Conservation (phyloP, 441 rosid species). For the Aquilaria agallochum region DNA sequence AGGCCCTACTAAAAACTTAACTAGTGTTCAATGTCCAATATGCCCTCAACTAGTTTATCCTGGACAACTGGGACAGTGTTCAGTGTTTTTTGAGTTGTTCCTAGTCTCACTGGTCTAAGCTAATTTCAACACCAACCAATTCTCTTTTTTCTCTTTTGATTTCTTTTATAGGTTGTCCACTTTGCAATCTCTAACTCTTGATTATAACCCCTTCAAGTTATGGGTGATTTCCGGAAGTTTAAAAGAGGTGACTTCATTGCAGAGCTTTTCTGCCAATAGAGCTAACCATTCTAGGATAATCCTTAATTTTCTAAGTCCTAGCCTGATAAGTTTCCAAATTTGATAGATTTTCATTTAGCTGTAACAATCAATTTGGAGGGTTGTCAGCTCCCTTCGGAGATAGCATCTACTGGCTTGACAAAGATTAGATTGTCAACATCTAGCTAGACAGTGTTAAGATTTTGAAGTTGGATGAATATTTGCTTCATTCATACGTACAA, state of each 20-base stretch:
- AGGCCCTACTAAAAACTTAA: slow-evolving; percentile 40
- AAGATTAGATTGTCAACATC: too few species aligned
- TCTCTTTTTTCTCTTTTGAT: slow-evolving; percentile 46
- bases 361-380: slow-evolving; percentile 49
- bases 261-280: slow-evolving; percentile 46
- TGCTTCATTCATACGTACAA: too few species aligned
- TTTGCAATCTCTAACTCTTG: slow-evolving; percentile 31
- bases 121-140: slow-evolving; percentile 48
- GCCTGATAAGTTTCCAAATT: slow-evolving; percentile 29
- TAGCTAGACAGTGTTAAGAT: too few species aligned
- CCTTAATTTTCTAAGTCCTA: slow-evolving; percentile 40
- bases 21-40: slow-evolving; percentile 41
- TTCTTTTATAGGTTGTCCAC: slow-evolving; percentile 57
- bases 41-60: slow-evolving; percentile 52
- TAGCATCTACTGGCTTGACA: slow-evolving; percentile 6
- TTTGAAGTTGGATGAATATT: too few species aligned
- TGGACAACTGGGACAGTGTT: slow-evolving; percentile 50
- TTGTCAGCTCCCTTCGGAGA: slow-evolving; percentile 42
- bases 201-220: slow-evolving; percentile 42
- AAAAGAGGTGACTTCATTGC: slow-evolving; percentile 40
- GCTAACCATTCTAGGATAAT: slow-evolving; percentile 53
- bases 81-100: slow-evolving; percentile 45
- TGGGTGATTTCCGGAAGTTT: slow-evolving; percentile 64
- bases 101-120: slow-evolving; percentile 62
- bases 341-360: slow-evolving; percentile 45